Percentiles rank a stretch among this genome's conserved stretches.
These are phyloP conservation scores for Zalaria sp. DNA, from an alignment of 2,329 filamentous ascomycete genomes.

Conservation along the genomic window DNA sequence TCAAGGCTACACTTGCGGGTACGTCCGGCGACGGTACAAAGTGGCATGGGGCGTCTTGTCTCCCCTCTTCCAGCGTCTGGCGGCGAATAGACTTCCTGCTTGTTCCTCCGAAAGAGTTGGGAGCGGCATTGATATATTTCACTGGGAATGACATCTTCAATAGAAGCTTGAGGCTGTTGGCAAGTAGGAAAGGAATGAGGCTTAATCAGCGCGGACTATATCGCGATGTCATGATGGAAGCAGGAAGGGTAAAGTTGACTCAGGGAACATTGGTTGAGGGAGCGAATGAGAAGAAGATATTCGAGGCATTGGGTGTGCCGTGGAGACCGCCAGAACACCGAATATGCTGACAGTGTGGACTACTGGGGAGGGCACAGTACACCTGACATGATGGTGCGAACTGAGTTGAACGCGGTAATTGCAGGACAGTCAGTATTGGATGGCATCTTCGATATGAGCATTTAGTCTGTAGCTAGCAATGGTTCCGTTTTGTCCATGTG, in stretches of 20 bases:
- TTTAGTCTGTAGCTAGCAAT: too few relatives aligned
- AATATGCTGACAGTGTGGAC: slow-evolving; percentile 45
- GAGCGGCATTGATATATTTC: slow-evolving; percentile 85
- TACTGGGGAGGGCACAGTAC: background rate
- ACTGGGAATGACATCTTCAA: slow-evolving; percentile 95
- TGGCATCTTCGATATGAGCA: too few relatives aligned
- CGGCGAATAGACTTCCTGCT: slow-evolving; percentile 73
- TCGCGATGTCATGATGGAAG: slow-evolving; percentile 50
- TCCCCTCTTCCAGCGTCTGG: slow-evolving; percentile 53
- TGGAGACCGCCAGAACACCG: slow-evolving; percentile 68
- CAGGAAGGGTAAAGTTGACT: slow-evolving; percentile 43
- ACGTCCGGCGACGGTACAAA: slow-evolving; percentile 48
- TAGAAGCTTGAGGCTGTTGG: slow-evolving; percentile 65
- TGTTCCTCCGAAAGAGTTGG: slow-evolving; percentile 65
- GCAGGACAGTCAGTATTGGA: too few relatives aligned
- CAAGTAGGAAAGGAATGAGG: slow-evolving; percentile 66
- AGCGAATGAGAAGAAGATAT: slow-evolving; percentile 63
- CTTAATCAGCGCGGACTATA: slow-evolving; percentile 76
- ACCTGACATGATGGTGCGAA: too few relatives aligned
- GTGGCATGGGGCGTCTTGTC: slow-evolving; percentile 75
- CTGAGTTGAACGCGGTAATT: too few relatives aligned
- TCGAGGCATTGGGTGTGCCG: slow-evolving; percentile 66
- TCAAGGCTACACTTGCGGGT: slow-evolving; percentile 53
- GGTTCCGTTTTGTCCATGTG: too few relatives aligned
- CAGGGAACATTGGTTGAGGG: slow-evolving; percentile 62